Conservation (phyloP, 1,284 basidiomycete species). For the Agroathelia rolfsii region DNA sequence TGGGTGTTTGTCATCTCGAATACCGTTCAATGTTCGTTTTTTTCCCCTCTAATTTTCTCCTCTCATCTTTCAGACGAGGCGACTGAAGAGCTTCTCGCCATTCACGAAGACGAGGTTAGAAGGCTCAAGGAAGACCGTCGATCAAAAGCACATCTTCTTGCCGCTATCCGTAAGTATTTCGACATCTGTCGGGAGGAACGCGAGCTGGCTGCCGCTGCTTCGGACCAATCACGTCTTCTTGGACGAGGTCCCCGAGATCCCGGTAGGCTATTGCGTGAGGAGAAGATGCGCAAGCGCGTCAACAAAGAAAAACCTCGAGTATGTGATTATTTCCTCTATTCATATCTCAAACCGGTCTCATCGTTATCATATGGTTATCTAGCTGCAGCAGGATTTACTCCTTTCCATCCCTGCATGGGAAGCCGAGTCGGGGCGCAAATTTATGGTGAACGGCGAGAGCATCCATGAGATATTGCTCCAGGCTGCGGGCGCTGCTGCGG, state of each 20-base stretch:
- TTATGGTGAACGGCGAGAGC: conserved; percentile 80
- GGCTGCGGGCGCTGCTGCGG: conserved; percentile 43
- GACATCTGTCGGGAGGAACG: conserved; percentile 87
- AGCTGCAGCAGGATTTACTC: conserved; percentile 87
- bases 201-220: conserved; percentile 74
- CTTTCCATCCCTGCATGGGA: conserved; percentile 84
- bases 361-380: conserved; percentile 8
- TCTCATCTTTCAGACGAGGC: conserved; percentile 57
- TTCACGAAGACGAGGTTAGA: conserved; percentile 84
- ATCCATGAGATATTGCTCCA: conserved; percentile 76
- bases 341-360: conserved; percentile 3
- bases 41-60: conserved; percentile 9
- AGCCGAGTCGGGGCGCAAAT: conserved; percentile 61
- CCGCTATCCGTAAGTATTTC: conserved; percentile 80
- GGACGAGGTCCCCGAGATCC: conserved; percentile 75
- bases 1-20: conserved; percentile 29
- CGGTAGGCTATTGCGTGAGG: conserved; percentile 77
- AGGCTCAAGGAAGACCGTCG: conserved; percentile 74
- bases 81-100: conserved; percentile 78
- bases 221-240: conserved; percentile 68
- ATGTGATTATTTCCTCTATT: conserved; percentile 18
- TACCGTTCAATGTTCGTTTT: conserved; percentile 1
- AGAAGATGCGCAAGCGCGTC: conserved; percentile 97
- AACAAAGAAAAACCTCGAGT: conserved; percentile 90
- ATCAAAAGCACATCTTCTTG: conserved; percentile 69